A percentile compares a stretch with the other conserved stretches of the same genome.
Evolutionary conservation across 192 early-diverging fungal genomes (phyloP).

Genomic region (Umbelopsis vinacea): DNA sequence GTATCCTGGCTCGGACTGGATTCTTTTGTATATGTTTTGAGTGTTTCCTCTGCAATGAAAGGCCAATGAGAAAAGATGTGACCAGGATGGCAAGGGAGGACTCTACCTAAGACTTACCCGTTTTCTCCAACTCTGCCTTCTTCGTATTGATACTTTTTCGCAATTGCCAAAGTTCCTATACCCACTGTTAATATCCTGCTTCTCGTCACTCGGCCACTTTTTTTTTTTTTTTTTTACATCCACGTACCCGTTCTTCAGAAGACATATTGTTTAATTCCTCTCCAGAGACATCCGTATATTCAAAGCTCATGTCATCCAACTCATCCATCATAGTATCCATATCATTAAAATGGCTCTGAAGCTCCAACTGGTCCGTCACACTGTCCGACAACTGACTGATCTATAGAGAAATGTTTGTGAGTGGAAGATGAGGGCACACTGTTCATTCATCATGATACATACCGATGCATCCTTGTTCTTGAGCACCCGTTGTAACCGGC

Average conservation of each 20-base stretch:
- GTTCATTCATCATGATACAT: neutral
- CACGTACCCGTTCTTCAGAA: conserved; percentile 8
- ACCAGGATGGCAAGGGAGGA: too few species aligned
- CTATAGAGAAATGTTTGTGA: neutral
- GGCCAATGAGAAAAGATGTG: neutral
- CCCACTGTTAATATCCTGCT: neutral
- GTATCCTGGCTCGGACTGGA: neutral
- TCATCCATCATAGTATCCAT: conserved; percentile 17
- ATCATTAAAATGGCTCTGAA: conserved; percentile 9
- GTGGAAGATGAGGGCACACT: too few species aligned
- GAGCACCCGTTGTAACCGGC: conserved; percentile 5
- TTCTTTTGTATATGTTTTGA: neutral
- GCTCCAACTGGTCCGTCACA: conserved; percentile 19
- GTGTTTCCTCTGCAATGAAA: neutral
- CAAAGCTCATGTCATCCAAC: conserved; percentile 24
- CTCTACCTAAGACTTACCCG: too few species aligned
- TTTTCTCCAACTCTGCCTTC: conserved; percentile 4
- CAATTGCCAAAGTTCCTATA: neutral
- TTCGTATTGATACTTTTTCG: neutral
- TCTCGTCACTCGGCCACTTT: neutral
- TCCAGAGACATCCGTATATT: conserved; percentile 16
- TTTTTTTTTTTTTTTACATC: too few species aligned
- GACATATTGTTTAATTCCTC: neutral
- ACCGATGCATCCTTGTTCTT: conserved; percentile 10
- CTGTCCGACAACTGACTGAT: conserved; percentile 8